Evolutionary conservation across 2,329 filamentous ascomycete genomes (phyloP).

Genomic region (Nemania abortiva): DNA sequence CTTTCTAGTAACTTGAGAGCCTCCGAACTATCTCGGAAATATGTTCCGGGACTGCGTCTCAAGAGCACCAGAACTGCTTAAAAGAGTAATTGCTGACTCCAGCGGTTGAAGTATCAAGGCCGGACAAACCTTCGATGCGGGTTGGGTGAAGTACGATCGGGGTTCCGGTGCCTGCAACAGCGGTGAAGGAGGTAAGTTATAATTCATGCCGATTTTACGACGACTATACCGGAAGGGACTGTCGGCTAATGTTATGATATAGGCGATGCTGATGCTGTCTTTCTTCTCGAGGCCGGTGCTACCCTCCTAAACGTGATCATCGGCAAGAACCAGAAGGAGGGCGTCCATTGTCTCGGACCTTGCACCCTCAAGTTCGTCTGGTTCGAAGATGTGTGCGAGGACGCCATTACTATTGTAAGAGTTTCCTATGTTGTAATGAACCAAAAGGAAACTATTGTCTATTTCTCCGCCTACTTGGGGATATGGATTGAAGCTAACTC

Average conservation of each 20-base stretch:
- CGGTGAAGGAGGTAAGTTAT: constrained; percentile 55
- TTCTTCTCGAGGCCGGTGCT: constrained; percentile 46
- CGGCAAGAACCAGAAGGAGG: constrained; percentile 55
- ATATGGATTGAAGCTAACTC: not conserved
- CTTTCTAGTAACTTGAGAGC: too few relatives aligned
- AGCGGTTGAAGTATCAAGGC: constrained; percentile 49
- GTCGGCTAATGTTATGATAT: not conserved
- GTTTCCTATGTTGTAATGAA: not conserved
- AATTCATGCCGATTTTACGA: not conserved
- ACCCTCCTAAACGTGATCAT: constrained; percentile 56
- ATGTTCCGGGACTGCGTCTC: too few relatives aligned
- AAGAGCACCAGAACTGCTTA: too few relatives aligned
- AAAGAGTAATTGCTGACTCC: too few relatives aligned
- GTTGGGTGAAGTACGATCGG: constrained; percentile 55
- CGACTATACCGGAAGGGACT: not conserved
- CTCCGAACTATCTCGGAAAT: too few relatives aligned
- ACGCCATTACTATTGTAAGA: constrained; percentile 40
- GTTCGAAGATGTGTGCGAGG: constrained; percentile 56
- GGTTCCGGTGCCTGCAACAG: constrained; percentile 54
- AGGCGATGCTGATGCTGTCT: constrained; percentile 56
- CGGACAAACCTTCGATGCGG: constrained; percentile 52
- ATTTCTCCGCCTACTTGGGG: constrained; percentile 16
- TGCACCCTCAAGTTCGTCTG: constrained; percentile 52
- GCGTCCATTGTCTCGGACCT: constrained; percentile 54
- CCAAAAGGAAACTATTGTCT: not conserved